These are phyloP conservation scores for Pythium periplocum DNA, from an alignment of 352 stramenopile genomes.

Conservation along the genomic window DNA sequence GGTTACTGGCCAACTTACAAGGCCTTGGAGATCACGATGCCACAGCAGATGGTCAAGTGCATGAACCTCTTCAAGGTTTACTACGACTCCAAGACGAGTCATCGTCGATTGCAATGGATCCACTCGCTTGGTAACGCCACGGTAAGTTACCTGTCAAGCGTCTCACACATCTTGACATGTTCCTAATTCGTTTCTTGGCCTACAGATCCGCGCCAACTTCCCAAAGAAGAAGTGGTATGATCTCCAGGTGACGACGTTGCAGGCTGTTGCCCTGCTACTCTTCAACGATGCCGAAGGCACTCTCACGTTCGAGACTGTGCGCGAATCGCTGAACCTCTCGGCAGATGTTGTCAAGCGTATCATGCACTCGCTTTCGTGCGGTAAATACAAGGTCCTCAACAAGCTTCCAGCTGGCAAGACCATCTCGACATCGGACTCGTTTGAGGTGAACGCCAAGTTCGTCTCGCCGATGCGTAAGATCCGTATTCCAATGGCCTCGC, in stretches of 20 bases:
- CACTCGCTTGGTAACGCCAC: conserved; percentile 96
- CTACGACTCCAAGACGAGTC: conserved; percentile 91
- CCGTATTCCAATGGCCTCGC: conserved; percentile 97
- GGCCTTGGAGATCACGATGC: conserved; percentile 93
- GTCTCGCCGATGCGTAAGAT: conserved; percentile 96
- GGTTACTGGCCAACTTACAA: conserved; percentile 99
- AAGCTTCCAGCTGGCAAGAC: conserved; percentile 93
- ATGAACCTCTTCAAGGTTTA: conserved; percentile 97
- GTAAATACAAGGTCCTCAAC: conserved; percentile 97
- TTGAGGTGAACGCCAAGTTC: conserved; percentile 94
- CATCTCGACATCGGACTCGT: conserved; percentile 93
- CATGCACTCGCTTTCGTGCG: conserved; percentile 97
- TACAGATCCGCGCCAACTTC: conserved; percentile 71
- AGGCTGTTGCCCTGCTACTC: conserved; percentile 93
- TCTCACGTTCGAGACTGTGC: conserved; percentile 89
- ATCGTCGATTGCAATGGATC: conserved; percentile 96
- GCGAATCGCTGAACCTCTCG: conserved; percentile 92
- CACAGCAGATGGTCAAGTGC: conserved; percentile 90
- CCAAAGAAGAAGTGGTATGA: conserved; percentile 94
- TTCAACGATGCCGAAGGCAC: conserved; percentile 91
- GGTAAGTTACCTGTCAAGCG: conserved; percentile 27
- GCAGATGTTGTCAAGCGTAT: conserved; percentile 96
- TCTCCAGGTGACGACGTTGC: conserved; percentile 96
- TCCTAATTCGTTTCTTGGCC: not conserved
- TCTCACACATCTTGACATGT: too few species aligned